phyloP scores from a whole-genome alignment of 139 green algal genomes.

The Chlamydomonas sp. region DNA sequence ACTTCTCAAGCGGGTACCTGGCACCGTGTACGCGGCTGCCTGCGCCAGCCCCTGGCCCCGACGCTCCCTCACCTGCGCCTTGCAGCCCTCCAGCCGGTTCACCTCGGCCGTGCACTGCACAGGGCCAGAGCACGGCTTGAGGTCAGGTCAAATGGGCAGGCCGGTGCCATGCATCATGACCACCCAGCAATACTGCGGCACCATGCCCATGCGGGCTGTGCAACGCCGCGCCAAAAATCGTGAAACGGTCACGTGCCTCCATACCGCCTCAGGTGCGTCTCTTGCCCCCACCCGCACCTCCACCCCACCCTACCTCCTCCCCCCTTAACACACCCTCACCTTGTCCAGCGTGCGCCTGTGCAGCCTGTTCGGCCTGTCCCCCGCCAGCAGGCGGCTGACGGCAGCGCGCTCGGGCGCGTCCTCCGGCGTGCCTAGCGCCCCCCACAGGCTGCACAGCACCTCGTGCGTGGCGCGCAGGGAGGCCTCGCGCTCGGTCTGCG shows the following conservation, averaged over 20 bases:
- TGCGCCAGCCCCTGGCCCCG: too few species aligned
- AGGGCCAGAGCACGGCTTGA: background rate
- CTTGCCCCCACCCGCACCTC: background rate
- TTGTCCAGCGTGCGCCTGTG: constrained; percentile 52
- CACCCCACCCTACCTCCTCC: background rate
- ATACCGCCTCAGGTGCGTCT: background rate
- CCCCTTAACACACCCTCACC: constrained; percentile 18
- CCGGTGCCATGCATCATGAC: background rate
- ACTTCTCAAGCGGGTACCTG: too few species aligned
- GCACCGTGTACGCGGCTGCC: too few species aligned
- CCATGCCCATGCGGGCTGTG: background rate
- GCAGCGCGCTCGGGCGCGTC: constrained; percentile 35
- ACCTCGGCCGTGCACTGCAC: constrained; percentile 56
- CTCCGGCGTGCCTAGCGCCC: constrained; percentile 39
- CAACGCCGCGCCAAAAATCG: background rate
- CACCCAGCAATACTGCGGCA: background rate
- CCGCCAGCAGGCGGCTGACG: constrained; percentile 38
- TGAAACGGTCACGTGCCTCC: background rate
- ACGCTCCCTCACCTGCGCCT: constrained; percentile 16
- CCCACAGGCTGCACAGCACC: constrained; percentile 56
- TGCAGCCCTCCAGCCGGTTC: constrained; percentile 58
- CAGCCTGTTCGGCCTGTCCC: constrained; percentile 38
- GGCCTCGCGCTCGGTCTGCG: constrained; percentile 48
- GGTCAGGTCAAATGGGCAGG: background rate
- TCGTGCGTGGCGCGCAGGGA: constrained; percentile 45